phyloP scores from a whole-genome alignment of 2,329 filamentous ascomycete species.

The Mycogone perniciosa region DNA sequence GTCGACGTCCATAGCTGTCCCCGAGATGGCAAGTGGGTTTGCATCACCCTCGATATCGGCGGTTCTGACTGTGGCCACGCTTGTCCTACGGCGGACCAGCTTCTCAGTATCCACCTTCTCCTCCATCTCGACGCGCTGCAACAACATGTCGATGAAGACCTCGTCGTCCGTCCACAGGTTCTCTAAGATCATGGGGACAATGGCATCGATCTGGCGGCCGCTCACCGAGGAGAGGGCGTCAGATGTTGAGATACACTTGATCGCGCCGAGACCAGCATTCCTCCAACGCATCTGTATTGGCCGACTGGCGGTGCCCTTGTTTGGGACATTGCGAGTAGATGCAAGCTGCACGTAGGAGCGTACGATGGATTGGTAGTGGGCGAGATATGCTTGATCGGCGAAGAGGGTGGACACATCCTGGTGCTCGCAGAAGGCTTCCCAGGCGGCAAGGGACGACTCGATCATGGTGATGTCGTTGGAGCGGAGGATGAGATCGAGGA shows the following conservation, averaged over 20 bases:
- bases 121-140: conserved; percentile 59
- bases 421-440: conserved; percentile 80
- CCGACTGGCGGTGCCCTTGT: conserved; percentile 54
- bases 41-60: conserved; percentile 55
- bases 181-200: conserved; percentile 79
- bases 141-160: conserved; percentile 61
- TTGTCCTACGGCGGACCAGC: conserved; percentile 61
- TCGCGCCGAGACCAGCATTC: conserved; percentile 66
- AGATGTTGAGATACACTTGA: conserved; percentile 73
- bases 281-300: conserved; percentile 75
- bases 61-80: conserved; percentile 68
- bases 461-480: conserved; percentile 89
- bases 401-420: conserved; percentile 81
- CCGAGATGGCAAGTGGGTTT: conserved; percentile 66
- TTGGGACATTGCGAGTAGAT: conserved; percentile 50
- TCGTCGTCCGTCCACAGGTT: conserved; percentile 75
- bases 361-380: conserved; percentile 77
- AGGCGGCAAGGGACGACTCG: conserved; percentile 80
- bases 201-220: conserved; percentile 67
- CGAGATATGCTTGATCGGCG: conserved; percentile 76
- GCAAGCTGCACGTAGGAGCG: conserved; percentile 74
- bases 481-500: conserved; percentile 74
- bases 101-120: conserved; percentile 64
- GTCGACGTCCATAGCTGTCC: conserved; percentile 80
- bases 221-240: conserved; percentile 71